Evolutionary conservation across 768 basidiomycete species (phyloP), one percentile per base, ranked within the genome.

Genomic region (Pulveroboletus ravenelii): DNA sequence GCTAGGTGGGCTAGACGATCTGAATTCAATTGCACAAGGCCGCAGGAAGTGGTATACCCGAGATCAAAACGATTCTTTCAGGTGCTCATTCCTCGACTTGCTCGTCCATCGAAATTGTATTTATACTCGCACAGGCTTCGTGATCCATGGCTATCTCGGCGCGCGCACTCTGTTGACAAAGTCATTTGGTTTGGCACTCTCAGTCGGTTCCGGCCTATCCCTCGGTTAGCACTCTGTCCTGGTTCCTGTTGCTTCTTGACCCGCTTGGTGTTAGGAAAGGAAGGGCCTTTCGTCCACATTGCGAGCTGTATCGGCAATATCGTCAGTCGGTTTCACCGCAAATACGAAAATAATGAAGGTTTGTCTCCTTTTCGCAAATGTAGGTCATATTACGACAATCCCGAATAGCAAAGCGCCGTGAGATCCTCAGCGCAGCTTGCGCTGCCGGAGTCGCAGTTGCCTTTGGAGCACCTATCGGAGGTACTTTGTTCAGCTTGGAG

Each of bases 401-500:
- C 31, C 14, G 35, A 49, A 25, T 51, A 93, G 93, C 82, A 13
- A 98, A 98, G 66, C 80, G 94, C 40, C 83, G 96, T 42, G 96
- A 98, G 71, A 85, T 99, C 47, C 73, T 99, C 34, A 93, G 90
- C 53, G 96, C 96, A 10, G 93, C 94, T 27, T 91, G 93, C 65
- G 96, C 95, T 6, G 96, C 96, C 20, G 96, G 96, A 27, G 96
- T 99, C 10, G 90, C 95, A 6, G 95, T 98, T 23, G 91, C 94
- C 0, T 97, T 98, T 62, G 95, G 95, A 41, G 94, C 95, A 0
- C 96, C 96, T 1, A 90, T 99, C 41, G 95, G 92, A 20, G 92
- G 93, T 12, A 92, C 90, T 1, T 65, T 95, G 45, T 95, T 95
- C 67, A 91, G 91, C 56, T 70, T 97, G 57, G 95, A 98, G 68